Conservation (phyloP, 371 early-diverging fungal species). For the Mortierella sp. region DNA sequence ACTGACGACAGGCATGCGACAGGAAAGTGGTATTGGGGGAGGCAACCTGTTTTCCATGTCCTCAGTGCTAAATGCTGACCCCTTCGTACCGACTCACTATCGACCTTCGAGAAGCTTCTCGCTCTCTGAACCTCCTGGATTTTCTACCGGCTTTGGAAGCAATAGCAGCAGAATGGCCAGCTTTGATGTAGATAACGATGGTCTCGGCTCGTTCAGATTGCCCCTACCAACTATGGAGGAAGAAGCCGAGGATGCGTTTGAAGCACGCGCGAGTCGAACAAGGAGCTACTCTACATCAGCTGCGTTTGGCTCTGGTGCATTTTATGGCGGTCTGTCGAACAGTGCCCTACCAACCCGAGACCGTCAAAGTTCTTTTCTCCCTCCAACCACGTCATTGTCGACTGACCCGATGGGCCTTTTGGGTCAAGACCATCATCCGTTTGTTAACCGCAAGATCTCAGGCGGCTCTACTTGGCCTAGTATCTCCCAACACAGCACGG, state of each 20-base stretch:
- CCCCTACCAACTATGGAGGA: slow-evolving; percentile 51
- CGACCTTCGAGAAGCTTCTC: slow-evolving; percentile 36
- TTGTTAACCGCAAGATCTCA: slow-evolving; percentile 15
- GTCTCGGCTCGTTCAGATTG: slow-evolving; percentile 21
- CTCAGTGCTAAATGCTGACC: slow-evolving; percentile 28
- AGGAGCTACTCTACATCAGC: slow-evolving; percentile 50
- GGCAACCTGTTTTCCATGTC: slow-evolving; percentile 12
- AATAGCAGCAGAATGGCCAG: not conserved
- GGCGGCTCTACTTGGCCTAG: slow-evolving; percentile 30
- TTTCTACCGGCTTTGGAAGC: not conserved
- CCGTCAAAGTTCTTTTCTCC: slow-evolving; percentile 15
- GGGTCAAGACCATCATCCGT: slow-evolving; percentile 6
- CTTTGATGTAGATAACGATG: slow-evolving; percentile 30
- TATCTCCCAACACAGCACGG: not conserved
- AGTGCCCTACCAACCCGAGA: not conserved
- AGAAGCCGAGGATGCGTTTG: slow-evolving; percentile 34
- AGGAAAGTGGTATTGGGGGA: not conserved
- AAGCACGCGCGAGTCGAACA: slow-evolving; percentile 27
- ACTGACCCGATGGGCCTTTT: not conserved
- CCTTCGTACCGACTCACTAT: slow-evolving; percentile 23
- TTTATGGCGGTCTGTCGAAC: slow-evolving; percentile 12
- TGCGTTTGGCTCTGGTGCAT: slow-evolving; percentile 18
- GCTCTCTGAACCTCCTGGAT: slow-evolving; percentile 27
- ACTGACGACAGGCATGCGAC: slow-evolving; percentile 9
- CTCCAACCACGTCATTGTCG: not conserved